phyloP scores from a whole-genome alignment of 2,329 filamentous ascomycete species.

The Rhexocercosporidium sp. region DNA sequence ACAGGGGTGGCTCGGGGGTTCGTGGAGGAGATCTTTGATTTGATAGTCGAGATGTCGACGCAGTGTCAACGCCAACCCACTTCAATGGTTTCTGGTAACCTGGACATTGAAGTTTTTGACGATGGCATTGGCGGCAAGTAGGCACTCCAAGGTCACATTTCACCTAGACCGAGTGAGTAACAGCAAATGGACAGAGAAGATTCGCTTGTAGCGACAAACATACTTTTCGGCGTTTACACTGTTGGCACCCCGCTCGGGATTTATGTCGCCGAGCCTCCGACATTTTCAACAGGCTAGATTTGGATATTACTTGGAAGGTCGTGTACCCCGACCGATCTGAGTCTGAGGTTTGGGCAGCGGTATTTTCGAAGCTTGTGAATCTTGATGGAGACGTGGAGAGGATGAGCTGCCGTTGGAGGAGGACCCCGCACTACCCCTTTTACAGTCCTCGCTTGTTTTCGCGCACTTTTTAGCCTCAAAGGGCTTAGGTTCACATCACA shows the following conservation, averaged over 20 bases:
- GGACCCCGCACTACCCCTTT: background rate
- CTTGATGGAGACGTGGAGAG: background rate
- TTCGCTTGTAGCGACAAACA: background rate
- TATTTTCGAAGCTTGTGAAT: background rate
- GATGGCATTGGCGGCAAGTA: background rate
- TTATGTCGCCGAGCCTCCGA: conserved; percentile 1
- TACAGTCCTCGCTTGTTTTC: background rate
- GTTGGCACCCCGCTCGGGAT: conserved; percentile 1
- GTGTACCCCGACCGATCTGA: too few species aligned
- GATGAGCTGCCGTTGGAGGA: background rate
- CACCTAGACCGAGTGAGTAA: background rate
- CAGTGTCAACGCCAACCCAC: background rate
- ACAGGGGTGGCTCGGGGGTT: background rate
- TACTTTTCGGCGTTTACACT: background rate
- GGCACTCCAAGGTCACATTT: background rate
- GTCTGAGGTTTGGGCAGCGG: too few species aligned
- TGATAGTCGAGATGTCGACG: background rate
- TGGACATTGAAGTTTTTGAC: background rate
- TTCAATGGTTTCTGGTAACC: conserved; percentile 7
- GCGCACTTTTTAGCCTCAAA: background rate
- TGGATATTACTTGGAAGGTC: background rate
- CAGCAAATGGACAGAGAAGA: background rate
- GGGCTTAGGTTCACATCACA: background rate
- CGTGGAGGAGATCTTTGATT: background rate
- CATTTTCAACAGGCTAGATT: background rate